These are phyloP conservation scores for Cladosporium halotolerans DNA, from an alignment of 2,329 filamentous ascomycete species.

Conservation along the genomic window DNA sequence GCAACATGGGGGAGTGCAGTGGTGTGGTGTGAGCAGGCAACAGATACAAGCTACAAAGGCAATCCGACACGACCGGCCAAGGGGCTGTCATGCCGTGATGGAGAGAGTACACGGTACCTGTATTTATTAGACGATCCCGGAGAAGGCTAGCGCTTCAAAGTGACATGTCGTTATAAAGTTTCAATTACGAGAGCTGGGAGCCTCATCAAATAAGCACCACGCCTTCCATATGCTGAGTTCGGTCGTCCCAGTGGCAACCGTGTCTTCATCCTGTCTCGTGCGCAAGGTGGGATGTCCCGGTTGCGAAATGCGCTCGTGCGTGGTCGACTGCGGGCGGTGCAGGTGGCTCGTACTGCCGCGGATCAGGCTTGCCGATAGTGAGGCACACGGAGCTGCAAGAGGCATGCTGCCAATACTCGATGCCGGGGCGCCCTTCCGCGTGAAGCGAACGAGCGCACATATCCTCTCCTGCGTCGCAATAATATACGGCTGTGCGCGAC, in stretches of 20 bases:
- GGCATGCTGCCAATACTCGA: background rate
- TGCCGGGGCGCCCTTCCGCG: background rate
- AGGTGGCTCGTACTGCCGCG: conserved; percentile 4
- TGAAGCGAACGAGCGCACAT: background rate
- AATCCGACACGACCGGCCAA: background rate
- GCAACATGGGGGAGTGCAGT: background rate
- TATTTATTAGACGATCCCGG: no score
- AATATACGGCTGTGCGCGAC: background rate
- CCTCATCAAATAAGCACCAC: no score
- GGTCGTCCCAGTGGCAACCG: background rate
- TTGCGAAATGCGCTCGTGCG: no score
- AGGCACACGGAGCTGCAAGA: background rate
- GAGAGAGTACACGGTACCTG: background rate
- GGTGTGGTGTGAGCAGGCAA: conserved; percentile 2
- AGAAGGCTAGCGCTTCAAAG: background rate
- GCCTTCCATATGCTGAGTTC: background rate
- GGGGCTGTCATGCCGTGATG: background rate
- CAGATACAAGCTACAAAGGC: background rate
- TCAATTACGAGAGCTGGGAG: no score
- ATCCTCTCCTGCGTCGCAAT: background rate
- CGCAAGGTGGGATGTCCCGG: background rate
- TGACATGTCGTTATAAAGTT: no score
- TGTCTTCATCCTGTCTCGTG: background rate
- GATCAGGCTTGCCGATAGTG: background rate
- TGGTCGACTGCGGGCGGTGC: background rate